Percentiles rank a stretch among this genome's conserved stretches.
phyloP scores from a whole-genome alignment of 2,329 filamentous ascomycete genomes.

The Pseudogymnoascus sp. region DNA sequence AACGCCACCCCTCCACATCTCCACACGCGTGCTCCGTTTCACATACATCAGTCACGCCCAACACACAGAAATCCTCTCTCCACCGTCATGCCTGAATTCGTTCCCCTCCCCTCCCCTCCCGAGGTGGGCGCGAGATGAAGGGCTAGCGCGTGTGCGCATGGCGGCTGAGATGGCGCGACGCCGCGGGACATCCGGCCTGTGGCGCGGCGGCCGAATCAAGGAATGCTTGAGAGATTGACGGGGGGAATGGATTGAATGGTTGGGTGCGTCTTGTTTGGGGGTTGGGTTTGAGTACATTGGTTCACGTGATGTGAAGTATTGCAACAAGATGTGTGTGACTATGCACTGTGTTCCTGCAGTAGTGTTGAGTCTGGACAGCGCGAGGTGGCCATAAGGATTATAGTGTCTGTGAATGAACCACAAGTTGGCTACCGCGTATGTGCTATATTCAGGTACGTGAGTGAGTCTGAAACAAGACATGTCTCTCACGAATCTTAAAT shows the following conservation, averaged over 20 bases:
- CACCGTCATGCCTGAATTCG: background rate
- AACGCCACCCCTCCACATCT: constrained; percentile 1
- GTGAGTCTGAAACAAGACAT: background rate
- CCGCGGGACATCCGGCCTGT: background rate
- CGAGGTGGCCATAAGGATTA: background rate
- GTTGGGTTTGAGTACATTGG: background rate
- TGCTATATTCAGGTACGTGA: constrained; percentile 3
- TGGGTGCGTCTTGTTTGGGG: background rate
- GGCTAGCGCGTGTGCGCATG: background rate
- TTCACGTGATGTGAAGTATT: background rate
- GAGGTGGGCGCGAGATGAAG: constrained; percentile 2
- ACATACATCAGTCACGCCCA: background rate
- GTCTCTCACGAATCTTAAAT: background rate
- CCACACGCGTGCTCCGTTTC: constrained; percentile 2
- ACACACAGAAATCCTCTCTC: background rate
- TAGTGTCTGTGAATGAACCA: background rate
- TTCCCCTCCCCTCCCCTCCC: background rate
- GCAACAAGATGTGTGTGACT: background rate
- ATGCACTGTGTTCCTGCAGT: background rate
- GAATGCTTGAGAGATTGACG: background rate
- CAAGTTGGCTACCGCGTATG: background rate
- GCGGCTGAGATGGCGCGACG: background rate
- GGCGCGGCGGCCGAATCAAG: background rate
- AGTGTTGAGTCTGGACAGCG: background rate
- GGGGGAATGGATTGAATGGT: background rate